Conservation (phyloP, 805 yeast species). For the Pichia sporocuriosa region DNA sequence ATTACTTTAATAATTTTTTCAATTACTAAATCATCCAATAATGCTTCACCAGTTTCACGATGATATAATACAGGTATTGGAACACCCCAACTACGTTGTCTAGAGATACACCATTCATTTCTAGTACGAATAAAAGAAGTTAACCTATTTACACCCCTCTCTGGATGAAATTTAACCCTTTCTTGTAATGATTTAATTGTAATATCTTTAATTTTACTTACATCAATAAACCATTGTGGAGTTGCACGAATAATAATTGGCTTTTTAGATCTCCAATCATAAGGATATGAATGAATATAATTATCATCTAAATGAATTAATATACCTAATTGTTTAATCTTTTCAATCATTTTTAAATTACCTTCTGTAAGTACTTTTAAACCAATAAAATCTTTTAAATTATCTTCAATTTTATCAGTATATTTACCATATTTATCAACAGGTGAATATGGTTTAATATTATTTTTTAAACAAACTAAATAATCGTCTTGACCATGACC, state of each 20-base stretch:
- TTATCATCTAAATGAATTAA: constrained; percentile 40
- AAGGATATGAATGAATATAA: constrained; percentile 82
- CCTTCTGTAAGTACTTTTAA: constrained; percentile 59
- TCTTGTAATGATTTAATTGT: constrained; percentile 53
- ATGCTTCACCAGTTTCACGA: constrained; percentile 52
- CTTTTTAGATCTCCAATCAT: constrained; percentile 94
- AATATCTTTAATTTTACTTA: constrained; percentile 57
- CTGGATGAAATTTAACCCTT: constrained; percentile 67
- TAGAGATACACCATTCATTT: constrained; percentile 95
- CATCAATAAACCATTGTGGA: constrained; percentile 94
- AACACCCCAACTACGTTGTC: constrained; percentile 97
- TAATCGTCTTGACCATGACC: constrained; percentile 97
- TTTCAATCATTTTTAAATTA: constrained; percentile 36
- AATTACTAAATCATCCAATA: constrained; percentile 52
- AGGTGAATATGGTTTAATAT: constrained; percentile 61
- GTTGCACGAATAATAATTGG: constrained; percentile 95
- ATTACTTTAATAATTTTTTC: constrained; percentile 52
- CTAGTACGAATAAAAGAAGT: constrained; percentile 66
- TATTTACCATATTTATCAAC: constrained; percentile 74
- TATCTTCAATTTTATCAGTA: constrained; percentile 42
- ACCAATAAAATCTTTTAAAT: constrained; percentile 41
- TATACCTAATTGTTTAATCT: constrained; percentile 39
- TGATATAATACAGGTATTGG: constrained; percentile 86
- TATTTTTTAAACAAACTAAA: constrained; percentile 52
- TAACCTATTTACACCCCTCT: constrained; percentile 63